Evolutionary conservation across 164 flowering plant genomes (phyloP), one percentile per base, ranked within the genome.

Genomic region (Macadamia integrifolia): DNA sequence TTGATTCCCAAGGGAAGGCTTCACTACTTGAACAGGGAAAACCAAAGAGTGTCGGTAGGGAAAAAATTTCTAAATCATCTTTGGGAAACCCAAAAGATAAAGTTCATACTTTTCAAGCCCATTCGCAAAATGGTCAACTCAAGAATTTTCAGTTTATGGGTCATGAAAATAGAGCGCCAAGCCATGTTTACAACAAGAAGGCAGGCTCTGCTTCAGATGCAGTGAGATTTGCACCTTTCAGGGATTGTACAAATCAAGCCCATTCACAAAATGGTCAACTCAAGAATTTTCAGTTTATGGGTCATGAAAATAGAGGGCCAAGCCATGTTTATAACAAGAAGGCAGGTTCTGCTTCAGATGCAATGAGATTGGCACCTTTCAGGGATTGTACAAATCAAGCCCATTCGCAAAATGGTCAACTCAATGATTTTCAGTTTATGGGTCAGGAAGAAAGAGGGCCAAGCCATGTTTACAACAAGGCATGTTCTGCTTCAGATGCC

Each of bases 401-500:
- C 23, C 23, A 23, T 23, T 23, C 23, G 23, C 23, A 23, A 23
- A 23, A 23, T 23, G 23, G 23, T 23, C 23, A 23, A 23, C 23
- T 23, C 23, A 23, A 23, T 23, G 23, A 23, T 23, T 23, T 23
- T 23, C 23, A 23, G 23, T 23, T 23, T 23, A 23, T 23, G 23
- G 23, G 23, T 23, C 23, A 23, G 23, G 23, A 23, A 23, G 23
- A 23, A 23, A 23, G 23, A 7, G 67, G 62, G 44, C 2, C 31
- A 14, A 48, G 32, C 69, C 56, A 15, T 52, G 15, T 66, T 58
- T 28, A 67, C 58, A 61, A 57, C 31, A 31, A 40, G 58, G 70
- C 23, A 23, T 23, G 65, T 43, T 71, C 78, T 15, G 63, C 65
- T 60, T 66, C 79, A 74, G 68, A 60, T 65, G 49, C 44, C 18